Base-by-base conservation (phyloP, 179 eudicot genomes). In the Dionaea muscipula region DNA sequence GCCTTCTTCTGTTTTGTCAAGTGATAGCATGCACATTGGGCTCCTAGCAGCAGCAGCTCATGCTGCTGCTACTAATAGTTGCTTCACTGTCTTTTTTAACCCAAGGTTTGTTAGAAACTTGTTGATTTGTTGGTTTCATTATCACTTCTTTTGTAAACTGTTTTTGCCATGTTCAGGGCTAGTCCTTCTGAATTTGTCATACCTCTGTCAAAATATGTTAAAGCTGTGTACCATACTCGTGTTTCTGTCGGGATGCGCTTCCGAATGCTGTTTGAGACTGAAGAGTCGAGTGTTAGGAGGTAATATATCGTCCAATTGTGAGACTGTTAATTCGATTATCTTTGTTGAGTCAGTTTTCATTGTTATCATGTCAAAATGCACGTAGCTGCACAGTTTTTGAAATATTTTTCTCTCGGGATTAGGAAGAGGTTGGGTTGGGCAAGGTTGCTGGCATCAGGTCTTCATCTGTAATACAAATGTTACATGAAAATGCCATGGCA, bases 11-110 rank as follows among this genome's bases (percentile, higher is more conserved):
- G 96, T 93, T 77, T 69, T 93, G 47, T 93, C 99, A 31, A 88
- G 96, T 62, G 99, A 93, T 65, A 93, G 99, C 68, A 93, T 93
- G 99, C 99, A 93, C 73, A 93, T 93, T 46, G 99, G 99, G 51
- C 85, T 93, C 47, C 88, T 93, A 26, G 99, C 99, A 53, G 99
- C 99, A 51, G 99, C 99, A 26, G 93, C 99, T 59, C 99, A 93
- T 81, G 99, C 99, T 61, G 83, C 96, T 77, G 74, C 95, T 13
- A 93, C 99, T 41, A 88, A 88, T 72, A 93, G 99, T 66, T 82
- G 96, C 67, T 93, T 93, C 73, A 93, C 96, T 22, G 68, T 93
- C 47, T 93, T 93, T 51, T 93, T 56, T 60, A 88, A 93, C 71
- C 99, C 99, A 64, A 88, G 99, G 99, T 88, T 39, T 24, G 26